A percentile compares a stretch with the other conserved stretches of the same genome.
Evolutionary conservation across 306 rosid species (phyloP).

Genomic region (Abrus precatorius): DNA sequence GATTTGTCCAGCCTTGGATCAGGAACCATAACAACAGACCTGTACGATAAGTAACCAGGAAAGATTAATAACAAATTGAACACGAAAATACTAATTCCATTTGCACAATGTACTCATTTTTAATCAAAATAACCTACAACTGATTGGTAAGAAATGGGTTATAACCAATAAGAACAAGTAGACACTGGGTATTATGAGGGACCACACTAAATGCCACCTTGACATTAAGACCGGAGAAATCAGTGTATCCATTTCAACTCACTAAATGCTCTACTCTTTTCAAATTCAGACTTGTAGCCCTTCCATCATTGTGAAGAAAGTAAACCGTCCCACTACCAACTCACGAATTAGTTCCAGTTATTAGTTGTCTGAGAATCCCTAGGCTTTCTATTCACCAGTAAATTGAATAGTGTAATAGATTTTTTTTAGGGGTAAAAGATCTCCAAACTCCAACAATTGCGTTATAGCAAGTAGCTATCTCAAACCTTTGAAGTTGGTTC

Average conservation of each 20-base stretch:
- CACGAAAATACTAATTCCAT: conserved; percentile 14
- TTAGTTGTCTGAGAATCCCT: conserved; percentile 19
- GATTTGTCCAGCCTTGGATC: conserved; percentile 90
- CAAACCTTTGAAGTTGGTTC: background rate
- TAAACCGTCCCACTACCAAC: conserved; percentile 14
- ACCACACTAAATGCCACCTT: conserved; percentile 27
- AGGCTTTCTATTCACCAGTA: conserved; percentile 21
- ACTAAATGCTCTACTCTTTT: background rate
- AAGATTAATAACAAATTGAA: conserved; percentile 30
- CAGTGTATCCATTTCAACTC: conserved; percentile 21
- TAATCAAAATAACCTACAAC: conserved; percentile 10
- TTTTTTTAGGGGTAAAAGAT: background rate
- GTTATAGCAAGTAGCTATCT: conserved; percentile 1
- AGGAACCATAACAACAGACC: conserved; percentile 91
- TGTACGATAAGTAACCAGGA: conserved; percentile 47
- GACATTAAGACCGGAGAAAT: conserved; percentile 34
- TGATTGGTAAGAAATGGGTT: conserved; percentile 17
- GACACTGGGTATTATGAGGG: background rate
- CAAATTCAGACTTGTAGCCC: background rate
- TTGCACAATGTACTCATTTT: conserved; percentile 16
- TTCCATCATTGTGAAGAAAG: conserved; percentile 20
- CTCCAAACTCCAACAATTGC: conserved; percentile 13
- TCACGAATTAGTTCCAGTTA: conserved; percentile 19
- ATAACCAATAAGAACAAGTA: too few relatives aligned
- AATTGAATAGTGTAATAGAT: background rate